Percentiles rank a stretch among this genome's conserved stretches.
Conservation (phyloP, 2,329 filamentous ascomycete genomes). For the Tolypocladium capitatum region DNA sequence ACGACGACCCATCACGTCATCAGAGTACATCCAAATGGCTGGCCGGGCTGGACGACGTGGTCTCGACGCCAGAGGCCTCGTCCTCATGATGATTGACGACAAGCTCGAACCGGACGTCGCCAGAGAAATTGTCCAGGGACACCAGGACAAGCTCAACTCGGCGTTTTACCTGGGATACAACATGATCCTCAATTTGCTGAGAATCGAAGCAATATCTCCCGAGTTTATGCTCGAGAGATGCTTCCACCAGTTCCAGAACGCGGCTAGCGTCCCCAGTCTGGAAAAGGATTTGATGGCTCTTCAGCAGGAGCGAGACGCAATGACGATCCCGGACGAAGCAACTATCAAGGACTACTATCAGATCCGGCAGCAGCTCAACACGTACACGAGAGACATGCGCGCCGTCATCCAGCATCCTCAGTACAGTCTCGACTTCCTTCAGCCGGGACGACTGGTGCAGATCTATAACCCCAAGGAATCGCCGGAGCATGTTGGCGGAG, state of each 20-base stretch:
- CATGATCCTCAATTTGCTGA: constrained; percentile 93
- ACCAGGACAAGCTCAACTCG: constrained; percentile 94
- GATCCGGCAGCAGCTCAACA: constrained; percentile 69
- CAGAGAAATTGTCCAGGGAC: constrained; percentile 87
- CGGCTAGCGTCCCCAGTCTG: constrained; percentile 67
- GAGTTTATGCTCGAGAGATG: constrained; percentile 98
- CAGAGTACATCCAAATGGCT: constrained; percentile 98
- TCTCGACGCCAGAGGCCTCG: constrained; percentile 92
- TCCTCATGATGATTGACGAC: constrained; percentile 99
- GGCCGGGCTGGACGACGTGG: constrained; percentile 92
- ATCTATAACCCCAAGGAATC: constrained; percentile 56
- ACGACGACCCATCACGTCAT: constrained; percentile 75
- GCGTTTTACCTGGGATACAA: constrained; percentile 98
- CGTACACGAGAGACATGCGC: constrained; percentile 79
- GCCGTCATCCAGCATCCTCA: constrained; percentile 84
- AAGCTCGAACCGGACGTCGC: constrained; percentile 92
- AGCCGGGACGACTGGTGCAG: constrained; percentile 74
- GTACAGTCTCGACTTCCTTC: constrained; percentile 72
- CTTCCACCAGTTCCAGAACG: constrained; percentile 97
- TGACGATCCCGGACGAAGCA: constrained; percentile 72
- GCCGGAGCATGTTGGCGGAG: constrained; percentile 22
- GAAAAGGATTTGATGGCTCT: constrained; percentile 73
- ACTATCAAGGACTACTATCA: constrained; percentile 93
- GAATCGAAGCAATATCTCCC: constrained; percentile 97
- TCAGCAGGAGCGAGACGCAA: constrained; percentile 58